Base-by-base conservation (phyloP, 108 stramenopile genomes). In the Chaetoceros muelleri region DNA sequence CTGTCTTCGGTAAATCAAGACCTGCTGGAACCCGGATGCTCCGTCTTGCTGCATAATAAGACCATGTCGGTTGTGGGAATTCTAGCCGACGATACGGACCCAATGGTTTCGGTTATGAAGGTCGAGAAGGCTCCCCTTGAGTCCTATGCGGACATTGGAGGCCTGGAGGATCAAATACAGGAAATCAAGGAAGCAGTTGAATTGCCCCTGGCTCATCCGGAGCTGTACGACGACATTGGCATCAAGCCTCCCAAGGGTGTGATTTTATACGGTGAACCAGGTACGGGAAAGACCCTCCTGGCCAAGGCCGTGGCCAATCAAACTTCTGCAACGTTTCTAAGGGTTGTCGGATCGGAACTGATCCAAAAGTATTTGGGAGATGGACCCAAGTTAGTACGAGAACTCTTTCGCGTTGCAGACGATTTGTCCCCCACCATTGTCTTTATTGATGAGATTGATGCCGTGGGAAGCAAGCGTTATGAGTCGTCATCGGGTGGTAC, bases 121-220 rank as follows among this genome's bases (percentile, higher is more conserved):
- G 99, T 99, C 5, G 99, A 99, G 58, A 97, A 98, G 78, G 96
- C 96, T 1, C 99, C 99, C 16, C 62, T 94, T 23, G 99, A 99
- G 64, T 84, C 85, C 44, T 99, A 99, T 62, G 96, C 96, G 23
- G 99, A 99, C 58, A 98, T 98, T 70, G 97, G 99, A 23, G 98
- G 98, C 2, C 65, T 98, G 28, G 96, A 99, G 75, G 84, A 81
- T 30, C 98, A 99, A 77, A 99, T 99, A 68, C 97, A 98, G 70
- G 98, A 99, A 74, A 98, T 99, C 75, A 99, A 98, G 70, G 98
- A 99, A 75, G 97, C 98, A 21, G 98, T 99, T 22, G 98, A 98
- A 65, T 75, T 99, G 29, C 98, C 98, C 1, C 72, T 99, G 58
- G 96, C 97, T 23, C 96, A 97, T 72, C 98, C 98, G 0, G 98